Base-by-base conservation (phyloP, 441 rosid genomes). In the Codiaeum variegatum region DNA sequence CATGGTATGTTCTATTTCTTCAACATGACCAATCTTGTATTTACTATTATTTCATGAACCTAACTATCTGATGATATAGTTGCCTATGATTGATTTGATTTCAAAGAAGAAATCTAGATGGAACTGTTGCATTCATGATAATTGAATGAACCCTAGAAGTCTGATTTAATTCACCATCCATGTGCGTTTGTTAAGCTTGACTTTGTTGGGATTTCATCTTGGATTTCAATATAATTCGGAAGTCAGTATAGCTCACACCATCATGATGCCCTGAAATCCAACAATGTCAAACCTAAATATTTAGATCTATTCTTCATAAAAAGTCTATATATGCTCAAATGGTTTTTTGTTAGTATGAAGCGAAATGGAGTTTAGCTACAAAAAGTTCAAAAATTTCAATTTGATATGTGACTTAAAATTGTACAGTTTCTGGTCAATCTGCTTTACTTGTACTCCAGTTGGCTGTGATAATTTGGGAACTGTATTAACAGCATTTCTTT, bases 1-100 rank as follows among this genome's bases (percentile, higher is more conserved):
- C 70, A 96, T 93, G 99, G 99, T 93, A 96, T 62, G 86, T 73
- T 74, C 9, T 44, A 6, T 24, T 21, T 36, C 18, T 54, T 18
- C 18, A 40, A 58, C 21, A 28, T 51, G 51, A 66, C 51, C 4
- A 47, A 51, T 32, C 40, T 56, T 60, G 49, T 18, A 60, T 18
- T 46, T 15, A 58, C 58, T 31, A 31, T 46, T 38, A 52, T 51
- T 42, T 40, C 59, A 38, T 3, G 24, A 34, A 19, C 34, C 52
- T 66, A 59, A 32, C 26, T 21, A 47, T 31, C 64, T 63, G 52
- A 38, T 24, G 38, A 38, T 51, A 8, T 70, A 42, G 52, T 59
- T 60, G 42, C 31, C 36, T 18, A 18, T 19, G 36, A 34, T 52
- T 26, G 21, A 18, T 63, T 11, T 65, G 10, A 13, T 65, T 24